Evolutionary conservation across 768 basidiomycete species (phyloP).

Genomic region (Gloeopeniophorella convolvens): DNA sequence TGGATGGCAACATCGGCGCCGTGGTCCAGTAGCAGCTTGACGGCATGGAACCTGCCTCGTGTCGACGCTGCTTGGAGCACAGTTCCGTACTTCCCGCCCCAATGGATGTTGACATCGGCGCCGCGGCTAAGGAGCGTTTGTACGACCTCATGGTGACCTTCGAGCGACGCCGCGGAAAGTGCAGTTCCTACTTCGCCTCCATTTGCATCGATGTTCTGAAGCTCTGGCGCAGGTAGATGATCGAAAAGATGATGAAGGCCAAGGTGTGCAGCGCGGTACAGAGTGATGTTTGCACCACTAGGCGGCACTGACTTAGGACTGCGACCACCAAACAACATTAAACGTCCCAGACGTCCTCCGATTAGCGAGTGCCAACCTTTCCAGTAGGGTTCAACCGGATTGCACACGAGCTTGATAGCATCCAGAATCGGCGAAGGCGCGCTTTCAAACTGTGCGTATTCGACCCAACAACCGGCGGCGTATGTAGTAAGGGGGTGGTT

Average conservation of each 20-base stretch:
- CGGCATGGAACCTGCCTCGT: no score
- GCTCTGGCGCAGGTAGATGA: slow-evolving; percentile 1
- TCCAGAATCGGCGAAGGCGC: background rate
- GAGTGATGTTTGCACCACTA: background rate
- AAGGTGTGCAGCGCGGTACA: slow-evolving; percentile 9
- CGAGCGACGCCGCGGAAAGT: slow-evolving; percentile 1
- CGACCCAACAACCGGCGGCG: slow-evolving; percentile 3
- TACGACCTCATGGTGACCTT: slow-evolving; percentile 1
- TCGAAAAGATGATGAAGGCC: slow-evolving; percentile 5
- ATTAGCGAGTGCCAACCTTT: slow-evolving; percentile 9
- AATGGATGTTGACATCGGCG: no score
- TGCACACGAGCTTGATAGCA: slow-evolving; percentile 11
- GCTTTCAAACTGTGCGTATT: background rate
- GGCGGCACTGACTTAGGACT: slow-evolving; percentile 2
- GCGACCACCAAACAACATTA: no score
- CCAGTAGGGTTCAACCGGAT: background rate
- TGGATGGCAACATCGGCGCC: no score
- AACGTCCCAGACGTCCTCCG: slow-evolving; percentile 12
- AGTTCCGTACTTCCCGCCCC: no score
- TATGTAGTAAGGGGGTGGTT: slow-evolving; percentile 10
- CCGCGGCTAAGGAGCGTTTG: background rate
- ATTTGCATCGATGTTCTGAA: background rate
- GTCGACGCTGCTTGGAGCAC: no score
- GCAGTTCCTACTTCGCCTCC: background rate
- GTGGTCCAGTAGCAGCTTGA: no score